A percentile compares a stretch with the other conserved stretches of the same genome.
These are phyloP conservation scores for Backusella westeae DNA, from an alignment of 192 early-diverging fungal genomes.

Conservation along the genomic window DNA sequence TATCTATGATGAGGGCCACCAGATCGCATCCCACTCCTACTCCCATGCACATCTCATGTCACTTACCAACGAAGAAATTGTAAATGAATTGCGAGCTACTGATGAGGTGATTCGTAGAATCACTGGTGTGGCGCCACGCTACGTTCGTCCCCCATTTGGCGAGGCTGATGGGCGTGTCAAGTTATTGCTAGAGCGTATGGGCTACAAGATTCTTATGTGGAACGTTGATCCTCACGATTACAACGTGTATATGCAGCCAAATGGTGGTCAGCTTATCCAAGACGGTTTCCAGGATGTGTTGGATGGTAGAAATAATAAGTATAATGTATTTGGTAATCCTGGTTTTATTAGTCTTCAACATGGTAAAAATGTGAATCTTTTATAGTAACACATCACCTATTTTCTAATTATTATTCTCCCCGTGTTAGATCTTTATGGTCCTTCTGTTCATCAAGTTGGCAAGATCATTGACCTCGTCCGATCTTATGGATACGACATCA, in stretches of 20 bases:
- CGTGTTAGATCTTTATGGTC: slow-evolving; percentile 16
- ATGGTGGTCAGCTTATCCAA: slow-evolving; percentile 17
- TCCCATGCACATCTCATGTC: slow-evolving; percentile 47
- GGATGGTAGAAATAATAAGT: not conserved
- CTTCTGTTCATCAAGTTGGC: slow-evolving; percentile 21
- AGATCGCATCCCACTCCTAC: slow-evolving; percentile 59
- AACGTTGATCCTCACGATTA: slow-evolving; percentile 38
- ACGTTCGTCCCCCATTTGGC: slow-evolving; percentile 64
- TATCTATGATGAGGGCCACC: slow-evolving; percentile 52
- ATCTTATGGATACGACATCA: slow-evolving; percentile 8
- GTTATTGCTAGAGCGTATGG: slow-evolving; percentile 37
- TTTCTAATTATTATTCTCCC: no score
- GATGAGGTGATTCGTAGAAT: slow-evolving; percentile 47
- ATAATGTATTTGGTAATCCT: slow-evolving; percentile 21
- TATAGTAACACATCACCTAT: not conserved
- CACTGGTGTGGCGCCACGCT: slow-evolving; percentile 52
- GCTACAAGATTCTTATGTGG: slow-evolving; percentile 36
- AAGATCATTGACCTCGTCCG: slow-evolving; percentile 8
- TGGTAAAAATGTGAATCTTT: slow-evolving; percentile 12
- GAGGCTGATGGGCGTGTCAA: slow-evolving; percentile 61
- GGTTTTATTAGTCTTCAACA: slow-evolving; percentile 39
- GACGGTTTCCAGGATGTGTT: not conserved
- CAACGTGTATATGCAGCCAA: slow-evolving; percentile 12
- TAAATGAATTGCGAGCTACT: slow-evolving; percentile 42
- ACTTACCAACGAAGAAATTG: slow-evolving; percentile 41